These are phyloP conservation scores for Cymbidium sinense DNA, from an alignment of 106 monocot genomes.

Conservation along the genomic window DNA sequence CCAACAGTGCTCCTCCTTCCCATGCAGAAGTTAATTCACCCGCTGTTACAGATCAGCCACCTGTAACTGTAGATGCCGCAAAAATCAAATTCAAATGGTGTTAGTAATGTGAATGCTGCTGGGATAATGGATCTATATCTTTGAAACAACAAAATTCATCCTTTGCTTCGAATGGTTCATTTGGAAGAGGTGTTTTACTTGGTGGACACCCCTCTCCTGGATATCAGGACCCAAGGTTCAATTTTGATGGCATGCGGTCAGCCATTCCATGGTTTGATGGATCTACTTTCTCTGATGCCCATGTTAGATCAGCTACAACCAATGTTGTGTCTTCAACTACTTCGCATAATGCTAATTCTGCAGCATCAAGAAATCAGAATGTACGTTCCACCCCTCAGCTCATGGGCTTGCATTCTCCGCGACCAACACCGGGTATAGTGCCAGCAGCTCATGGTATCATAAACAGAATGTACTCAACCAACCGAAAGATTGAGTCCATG, in stretches of 20 bases:
- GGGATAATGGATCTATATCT: too few relatives aligned
- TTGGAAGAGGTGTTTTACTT: constrained; percentile 26
- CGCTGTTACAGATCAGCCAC: too few relatives aligned
- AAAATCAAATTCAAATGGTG: too few relatives aligned
- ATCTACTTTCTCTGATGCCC: too few relatives aligned
- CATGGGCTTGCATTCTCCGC: constrained; percentile 33
- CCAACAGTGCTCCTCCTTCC: constrained; percentile 6
- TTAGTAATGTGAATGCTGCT: too few relatives aligned
- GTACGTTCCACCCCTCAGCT: constrained; percentile 29
- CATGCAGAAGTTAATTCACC: too few relatives aligned
- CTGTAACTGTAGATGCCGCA: too few relatives aligned
- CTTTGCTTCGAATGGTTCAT: constrained; percentile 34
- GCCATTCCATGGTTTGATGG: too few relatives aligned
- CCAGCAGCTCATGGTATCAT: constrained; percentile 23
- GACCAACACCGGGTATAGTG: constrained; percentile 24
- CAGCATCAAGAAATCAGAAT: constrained; percentile 44
- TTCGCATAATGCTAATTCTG: constrained; percentile 24
- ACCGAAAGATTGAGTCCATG: constrained; percentile 45
- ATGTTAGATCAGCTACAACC: constrained; percentile 27
- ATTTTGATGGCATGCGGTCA: too few relatives aligned
- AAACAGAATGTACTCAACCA: constrained; percentile 47
- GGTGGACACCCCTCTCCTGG: too few relatives aligned
- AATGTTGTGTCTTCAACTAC: constrained; percentile 22
- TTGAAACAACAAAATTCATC: too few relatives aligned
- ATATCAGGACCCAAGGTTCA: too few relatives aligned